A percentile compares a stretch with the other conserved stretches of the same genome.
Conservation (phyloP, 2,329 filamentous ascomycete species). For the Claviceps spartinae region DNA sequence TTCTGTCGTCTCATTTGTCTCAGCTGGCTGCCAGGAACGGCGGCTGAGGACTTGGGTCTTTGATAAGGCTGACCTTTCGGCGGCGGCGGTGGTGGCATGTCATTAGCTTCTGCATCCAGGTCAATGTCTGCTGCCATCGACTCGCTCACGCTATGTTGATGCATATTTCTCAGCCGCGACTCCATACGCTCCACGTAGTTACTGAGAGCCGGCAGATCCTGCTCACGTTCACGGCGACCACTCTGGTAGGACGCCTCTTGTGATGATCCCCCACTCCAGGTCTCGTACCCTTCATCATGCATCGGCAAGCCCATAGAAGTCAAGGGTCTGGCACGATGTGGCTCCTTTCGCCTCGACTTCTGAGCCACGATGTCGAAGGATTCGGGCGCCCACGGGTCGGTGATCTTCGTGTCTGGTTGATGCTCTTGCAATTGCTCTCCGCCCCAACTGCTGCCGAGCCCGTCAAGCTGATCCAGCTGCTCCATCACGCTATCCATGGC, state of each 20-base stretch:
- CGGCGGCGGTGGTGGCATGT: slow-evolving; percentile 48
- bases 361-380: slow-evolving; percentile 50
- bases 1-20: slow-evolving; percentile 49
- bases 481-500: slow-evolving; percentile 99
- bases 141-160: slow-evolving; percentile 39
- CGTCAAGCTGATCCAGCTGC: slow-evolving; percentile 68
- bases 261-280: slow-evolving; percentile 40
- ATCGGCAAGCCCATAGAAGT: slow-evolving; percentile 60
- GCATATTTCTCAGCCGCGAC: slow-evolving; percentile 58
- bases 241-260: slow-evolving; percentile 30
- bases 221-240: slow-evolving; percentile 30
- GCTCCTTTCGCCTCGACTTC: slow-evolving; percentile 13
- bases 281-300: slow-evolving; percentile 48
- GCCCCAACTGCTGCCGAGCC: slow-evolving; percentile 37
- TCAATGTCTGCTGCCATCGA: slow-evolving; percentile 6
- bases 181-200: slow-evolving; percentile 93
- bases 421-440: slow-evolving; percentile 19
- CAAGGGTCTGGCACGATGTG: slow-evolving; percentile 34
- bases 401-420: slow-evolving; percentile 38
- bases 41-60: slow-evolving; percentile 47
- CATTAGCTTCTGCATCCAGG: slow-evolving; percentile 22
- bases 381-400: slow-evolving; percentile 82
- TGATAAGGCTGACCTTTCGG: slow-evolving; percentile 39
- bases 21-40: slow-evolving; percentile 24
- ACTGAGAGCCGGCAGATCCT: slow-evolving; percentile 56